phyloP scores from a whole-genome alignment of 129 eudicot genomes.

The Cynara cardunculus region DNA sequence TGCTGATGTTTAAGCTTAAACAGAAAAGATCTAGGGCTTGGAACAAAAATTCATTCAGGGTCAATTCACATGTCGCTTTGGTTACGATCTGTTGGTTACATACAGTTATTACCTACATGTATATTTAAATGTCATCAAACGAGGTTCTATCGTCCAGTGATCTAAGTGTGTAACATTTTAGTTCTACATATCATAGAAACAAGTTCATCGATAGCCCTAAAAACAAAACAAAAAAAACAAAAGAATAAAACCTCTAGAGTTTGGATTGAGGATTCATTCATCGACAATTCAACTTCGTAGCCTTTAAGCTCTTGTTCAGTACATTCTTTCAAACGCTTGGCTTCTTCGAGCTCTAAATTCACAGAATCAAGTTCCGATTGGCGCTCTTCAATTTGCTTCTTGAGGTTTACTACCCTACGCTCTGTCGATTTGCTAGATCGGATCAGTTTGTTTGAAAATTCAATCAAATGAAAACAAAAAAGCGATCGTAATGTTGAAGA shows the following conservation, averaged over 20 bases:
- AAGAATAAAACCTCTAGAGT: constrained; percentile 55
- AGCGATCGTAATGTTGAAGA: not conserved
- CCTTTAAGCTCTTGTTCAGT: constrained; percentile 72
- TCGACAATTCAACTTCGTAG: constrained; percentile 66
- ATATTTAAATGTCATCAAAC: not conserved
- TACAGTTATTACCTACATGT: not conserved
- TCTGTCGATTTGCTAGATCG: constrained; percentile 36
- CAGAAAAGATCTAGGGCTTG: not conserved
- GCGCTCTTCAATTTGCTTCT: constrained; percentile 49
- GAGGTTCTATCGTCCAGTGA: not conserved
- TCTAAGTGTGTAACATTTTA: not conserved
- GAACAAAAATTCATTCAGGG: not conserved
- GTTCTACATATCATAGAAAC: not conserved
- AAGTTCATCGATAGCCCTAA: not conserved
- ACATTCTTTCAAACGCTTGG: constrained; percentile 51
- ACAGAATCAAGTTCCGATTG: constrained; percentile 40
- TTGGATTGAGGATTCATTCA: constrained; percentile 63
- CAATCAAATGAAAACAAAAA: not conserved
- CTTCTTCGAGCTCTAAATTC: constrained; percentile 49
- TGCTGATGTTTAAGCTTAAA: not conserved
- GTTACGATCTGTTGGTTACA: not conserved
- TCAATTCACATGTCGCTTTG: too few species aligned
- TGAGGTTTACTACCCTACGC: constrained; percentile 57
- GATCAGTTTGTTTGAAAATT: not conserved
- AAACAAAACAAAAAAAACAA: not conserved